A percentile compares a stretch with the other conserved stretches of the same genome.
These are phyloP conservation scores for Neurospora sp. DNA, from an alignment of 2,329 filamentous ascomycete species.

Conservation along the genomic window DNA sequence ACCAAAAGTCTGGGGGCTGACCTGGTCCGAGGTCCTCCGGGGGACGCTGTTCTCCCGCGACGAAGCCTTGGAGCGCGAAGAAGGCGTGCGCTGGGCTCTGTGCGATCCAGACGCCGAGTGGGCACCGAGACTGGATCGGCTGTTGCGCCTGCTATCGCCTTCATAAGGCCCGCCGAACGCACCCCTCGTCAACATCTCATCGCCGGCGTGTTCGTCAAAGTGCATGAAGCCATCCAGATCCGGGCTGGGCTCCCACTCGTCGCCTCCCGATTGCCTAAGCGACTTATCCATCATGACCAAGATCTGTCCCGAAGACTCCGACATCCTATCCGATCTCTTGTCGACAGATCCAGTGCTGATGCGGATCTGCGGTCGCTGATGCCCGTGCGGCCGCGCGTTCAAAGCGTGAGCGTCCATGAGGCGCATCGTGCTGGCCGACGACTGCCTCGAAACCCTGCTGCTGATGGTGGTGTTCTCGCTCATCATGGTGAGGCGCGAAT, in stretches of 20 bases:
- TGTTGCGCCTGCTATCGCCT: slow-evolving; percentile 6
- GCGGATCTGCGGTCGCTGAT: background rate
- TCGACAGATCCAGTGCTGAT: slow-evolving; percentile 3
- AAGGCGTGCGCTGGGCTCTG: slow-evolving; percentile 3
- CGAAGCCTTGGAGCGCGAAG: slow-evolving; percentile 3
- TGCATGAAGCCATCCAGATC: slow-evolving; percentile 20
- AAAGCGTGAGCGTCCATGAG: slow-evolving; percentile 6
- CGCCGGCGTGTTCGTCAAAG: slow-evolving; percentile 12
- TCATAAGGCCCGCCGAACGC: background rate
- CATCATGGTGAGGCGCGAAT: slow-evolving; percentile 7
- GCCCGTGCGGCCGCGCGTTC: slow-evolving; percentile 13
- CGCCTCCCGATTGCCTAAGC: slow-evolving; percentile 4
- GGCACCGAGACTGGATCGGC: slow-evolving; percentile 7
- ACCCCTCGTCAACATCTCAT: slow-evolving; percentile 1
- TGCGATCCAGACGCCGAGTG: slow-evolving; percentile 5
- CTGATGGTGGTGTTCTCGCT: slow-evolving; percentile 11
- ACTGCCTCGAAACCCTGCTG: slow-evolving; percentile 15
- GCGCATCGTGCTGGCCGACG: slow-evolving; percentile 17
- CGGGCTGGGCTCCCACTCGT: slow-evolving; percentile 17
- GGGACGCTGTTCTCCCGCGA: slow-evolving; percentile 3
- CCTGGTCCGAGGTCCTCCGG: slow-evolving; percentile 3
- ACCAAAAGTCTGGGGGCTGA: slow-evolving; percentile 5
- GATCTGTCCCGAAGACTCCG: slow-evolving; percentile 12
- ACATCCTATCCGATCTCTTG: slow-evolving; percentile 13
- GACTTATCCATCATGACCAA: slow-evolving; percentile 15